phyloP scores from a whole-genome alignment of 2,329 filamentous ascomycete genomes.

The Sporothrix sp. region DNA sequence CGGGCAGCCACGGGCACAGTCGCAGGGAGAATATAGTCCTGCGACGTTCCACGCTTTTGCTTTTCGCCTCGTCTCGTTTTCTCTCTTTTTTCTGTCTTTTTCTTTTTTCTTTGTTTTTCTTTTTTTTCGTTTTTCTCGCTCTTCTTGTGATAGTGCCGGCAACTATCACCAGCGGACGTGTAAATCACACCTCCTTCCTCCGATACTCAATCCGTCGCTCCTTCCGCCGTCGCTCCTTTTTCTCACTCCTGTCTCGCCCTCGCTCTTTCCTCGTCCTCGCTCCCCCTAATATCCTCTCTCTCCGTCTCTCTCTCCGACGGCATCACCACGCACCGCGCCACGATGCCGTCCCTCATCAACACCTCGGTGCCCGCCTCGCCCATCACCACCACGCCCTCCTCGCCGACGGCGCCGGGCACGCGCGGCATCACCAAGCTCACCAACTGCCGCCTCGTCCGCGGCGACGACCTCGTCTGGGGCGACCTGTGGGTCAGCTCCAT shows the following conservation, averaged over 20 bases:
- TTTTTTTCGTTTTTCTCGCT: slow-evolving; percentile 2
- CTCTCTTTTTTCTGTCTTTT: background rate
- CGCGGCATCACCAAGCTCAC: slow-evolving; percentile 74
- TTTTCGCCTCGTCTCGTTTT: background rate
- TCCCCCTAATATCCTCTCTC: background rate
- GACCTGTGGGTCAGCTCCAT: slow-evolving; percentile 84
- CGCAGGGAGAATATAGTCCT: no score
- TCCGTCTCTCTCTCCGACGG: background rate
- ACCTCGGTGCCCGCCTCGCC: slow-evolving; percentile 24
- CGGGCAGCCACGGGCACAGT: no score
- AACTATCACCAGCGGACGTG: slow-evolving; percentile 5
- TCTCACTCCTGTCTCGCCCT: background rate
- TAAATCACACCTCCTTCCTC: background rate
- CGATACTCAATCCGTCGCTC: no score
- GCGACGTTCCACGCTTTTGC: no score
- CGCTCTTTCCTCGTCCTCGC: background rate
- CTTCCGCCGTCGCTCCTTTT: background rate
- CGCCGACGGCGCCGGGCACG: slow-evolving; percentile 28
- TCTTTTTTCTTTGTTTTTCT: background rate
- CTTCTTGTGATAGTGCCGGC: slow-evolving; percentile 11
- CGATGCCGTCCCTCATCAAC: slow-evolving; percentile 23
- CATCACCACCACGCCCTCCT: slow-evolving; percentile 35
- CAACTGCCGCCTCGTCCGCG: slow-evolving; percentile 70
- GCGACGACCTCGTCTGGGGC: slow-evolving; percentile 56
- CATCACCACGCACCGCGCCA: background rate